Base-by-base conservation (phyloP, 768 basidiomycete genomes). In the Podaxis sp. region DNA sequence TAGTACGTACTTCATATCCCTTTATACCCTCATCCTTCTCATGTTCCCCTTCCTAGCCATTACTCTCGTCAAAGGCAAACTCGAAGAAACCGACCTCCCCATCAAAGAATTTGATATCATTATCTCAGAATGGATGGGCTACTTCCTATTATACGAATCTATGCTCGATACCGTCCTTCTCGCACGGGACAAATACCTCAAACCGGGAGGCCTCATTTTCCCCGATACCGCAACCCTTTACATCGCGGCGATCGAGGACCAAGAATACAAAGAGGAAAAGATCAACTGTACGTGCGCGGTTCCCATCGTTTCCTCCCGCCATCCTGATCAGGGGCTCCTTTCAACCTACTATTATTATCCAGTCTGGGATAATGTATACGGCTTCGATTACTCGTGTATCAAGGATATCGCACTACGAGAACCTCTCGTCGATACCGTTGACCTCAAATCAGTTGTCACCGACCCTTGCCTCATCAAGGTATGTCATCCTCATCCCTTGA, bases 321-420 rank as follows among this genome's bases (percentile, higher is more conserved):
- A 23, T 23, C 47, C 47, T 23, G 47, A 23, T 27, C 32, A 32
- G 7, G 37, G 50, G 54, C 55, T 7, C 46, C 16, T 52, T 5
- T 21, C 28, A 38, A 27, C 27, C 37, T 59, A 50, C 63, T 51
- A n/a, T 38, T 61, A 25, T 53, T 54, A 7, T n/a, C n/a, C 3
- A 98, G 96, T 96, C 81, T 99, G 97, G 97, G 95, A 98, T 70
- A 95, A 98, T 68, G 97, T 99, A 21, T 99, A 99, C 74, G 97
- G 97, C 25, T 98, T 99, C 75, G 95, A 99, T 75, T 99, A 93
- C 76, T 97, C 95, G 42, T 98, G 97, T 73, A 98, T 99, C 81
- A 98, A 98, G 76, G 94, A 97, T 72, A 97, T 99, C 66, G 97
- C 97, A 1, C 77, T 99, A 58, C 84, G 91, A 32, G 97, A 99